Base-by-base conservation (phyloP, 129 eudicot species). In the Oenanthe sinensis region DNA sequence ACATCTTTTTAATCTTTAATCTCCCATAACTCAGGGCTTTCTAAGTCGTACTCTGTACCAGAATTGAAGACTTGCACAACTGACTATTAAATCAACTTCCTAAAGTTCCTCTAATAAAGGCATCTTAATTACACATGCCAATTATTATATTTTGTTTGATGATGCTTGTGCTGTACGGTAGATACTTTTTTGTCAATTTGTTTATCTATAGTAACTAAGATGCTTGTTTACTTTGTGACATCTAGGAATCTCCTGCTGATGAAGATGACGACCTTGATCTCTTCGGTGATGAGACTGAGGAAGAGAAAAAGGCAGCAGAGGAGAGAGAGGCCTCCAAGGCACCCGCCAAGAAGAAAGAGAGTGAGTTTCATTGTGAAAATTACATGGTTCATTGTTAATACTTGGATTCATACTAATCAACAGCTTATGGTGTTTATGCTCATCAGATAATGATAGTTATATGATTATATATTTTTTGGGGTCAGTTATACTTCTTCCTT, bases 281-380 rank as follows among this genome's bases (percentile, higher is more conserved):
- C 75, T 96, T 96, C 68, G 99, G 91, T 75, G 99, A 96, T 63
- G 99, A 96, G 85, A 96, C 99, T 1, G 99, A 96, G 85, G 96
- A 90, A 78, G 99, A 96, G 75, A 90, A 96, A 86, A 87, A 88
- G 90, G 93, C 97, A 69, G 95, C 99, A 58, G 99, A 90, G 78
- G 86, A 85, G 85, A 90, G 88, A 82, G 95, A 93, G 77, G 91
- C 97, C 40, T 83, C 93, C 12, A 96, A 96, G 83, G 90, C 96
- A 80, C 79, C 97, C 13, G 24, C 95, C 54, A 96, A 96, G 81
- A 92, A 92, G 97, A 96, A 96, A 90, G 97, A 92, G 84, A 92
- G 99, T 96, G 80, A 86, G 99, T 79, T 79, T 42, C 26, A 47
- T 82, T 68, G 78, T 76, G 9, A 30, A 14, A 42, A 5, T 40